Evolutionary conservation across 2,329 filamentous ascomycete species (phyloP), one percentile per base, ranked within the genome.

Genomic region (Cladosporium velox): DNA sequence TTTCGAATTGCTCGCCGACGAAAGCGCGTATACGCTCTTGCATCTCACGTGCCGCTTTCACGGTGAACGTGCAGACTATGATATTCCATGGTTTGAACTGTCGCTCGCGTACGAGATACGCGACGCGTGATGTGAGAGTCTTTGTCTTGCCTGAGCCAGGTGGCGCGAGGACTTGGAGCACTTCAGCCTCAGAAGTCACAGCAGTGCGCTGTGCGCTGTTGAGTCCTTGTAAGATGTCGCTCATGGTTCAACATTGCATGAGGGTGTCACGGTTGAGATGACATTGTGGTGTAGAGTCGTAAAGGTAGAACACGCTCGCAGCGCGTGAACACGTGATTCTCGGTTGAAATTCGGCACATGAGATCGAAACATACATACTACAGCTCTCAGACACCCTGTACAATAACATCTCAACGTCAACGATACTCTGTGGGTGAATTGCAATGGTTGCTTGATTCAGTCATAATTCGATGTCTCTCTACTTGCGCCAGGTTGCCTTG

Each of bases 1-100:
- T 88, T 75, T 93, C 91, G 18, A 89, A 81, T 6, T 89, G 89
- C 67, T 90, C 86, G 1, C 93, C 93, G n/a, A 98, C 84, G n/a
- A 91, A 85, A 66, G 86, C 89, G 0, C 89, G 88, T 65, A 98
- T 91, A 8, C 94, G 87, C 74, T 92, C 88, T 73, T 93, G 92
- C 94, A 99, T 99, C 81, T 98, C 94, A 21, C 85, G 87, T 21
- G 93, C 92, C 0, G 95, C 93, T 78, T 98, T 98, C 77, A 97
- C 93, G 1, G 95, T 99, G 76, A 99, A 99, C 0, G 94, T 98
- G 68, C 94, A 95, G 67, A 97, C 94, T 67, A 99, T 89, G 73
- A 98, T 88, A 80, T 97, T 92, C 80, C 91, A 88, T 73, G 94
- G 94, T 65, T 87, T 86, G 72, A 92, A 87, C 51, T 89, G 87